These are phyloP conservation scores for Boletales sp. DNA, from an alignment of 768 basidiomycete species.

Conservation along the genomic window DNA sequence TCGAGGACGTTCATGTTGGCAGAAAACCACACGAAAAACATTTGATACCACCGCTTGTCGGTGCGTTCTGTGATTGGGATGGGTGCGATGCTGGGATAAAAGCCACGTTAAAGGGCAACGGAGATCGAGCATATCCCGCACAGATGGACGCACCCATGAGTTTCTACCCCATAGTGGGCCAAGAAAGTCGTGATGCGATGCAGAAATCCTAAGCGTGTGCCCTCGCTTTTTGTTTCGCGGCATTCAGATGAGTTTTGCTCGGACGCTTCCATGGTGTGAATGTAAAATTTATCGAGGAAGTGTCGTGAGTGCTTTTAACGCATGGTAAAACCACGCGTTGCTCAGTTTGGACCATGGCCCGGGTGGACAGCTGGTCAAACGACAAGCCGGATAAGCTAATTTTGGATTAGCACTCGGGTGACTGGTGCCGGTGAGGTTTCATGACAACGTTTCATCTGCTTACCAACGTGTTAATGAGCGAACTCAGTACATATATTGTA, in stretches of 20 bases:
- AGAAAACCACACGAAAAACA: slow-evolving; percentile 53
- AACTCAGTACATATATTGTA: too few species aligned
- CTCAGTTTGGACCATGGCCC: too few species aligned
- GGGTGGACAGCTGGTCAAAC: too few species aligned
- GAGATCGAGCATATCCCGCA: neutral
- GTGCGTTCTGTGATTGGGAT: slow-evolving; percentile 33
- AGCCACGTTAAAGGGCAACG: neutral
- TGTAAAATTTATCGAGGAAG: too few species aligned
- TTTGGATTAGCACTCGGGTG: too few species aligned
- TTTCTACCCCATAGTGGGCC: slow-evolving; percentile 37
- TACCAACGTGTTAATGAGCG: too few species aligned
- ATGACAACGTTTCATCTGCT: too few species aligned
- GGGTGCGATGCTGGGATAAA: slow-evolving; percentile 34
- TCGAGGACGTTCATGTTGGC: slow-evolving; percentile 42
- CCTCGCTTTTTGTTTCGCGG: neutral
- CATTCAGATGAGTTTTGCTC: neutral
- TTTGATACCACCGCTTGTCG: slow-evolving; percentile 41
- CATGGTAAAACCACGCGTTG: too few species aligned
- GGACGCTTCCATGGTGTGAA: too few species aligned
- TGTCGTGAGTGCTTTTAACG: too few species aligned
- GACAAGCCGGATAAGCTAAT: too few species aligned
- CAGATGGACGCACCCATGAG: slow-evolving; percentile 34
- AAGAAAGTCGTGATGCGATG: slow-evolving; percentile 26
- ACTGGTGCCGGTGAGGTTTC: too few species aligned
- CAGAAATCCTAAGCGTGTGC: slow-evolving; percentile 12